Conservation (phyloP, 805 yeast genomes). For the Candida pini region DNA sequence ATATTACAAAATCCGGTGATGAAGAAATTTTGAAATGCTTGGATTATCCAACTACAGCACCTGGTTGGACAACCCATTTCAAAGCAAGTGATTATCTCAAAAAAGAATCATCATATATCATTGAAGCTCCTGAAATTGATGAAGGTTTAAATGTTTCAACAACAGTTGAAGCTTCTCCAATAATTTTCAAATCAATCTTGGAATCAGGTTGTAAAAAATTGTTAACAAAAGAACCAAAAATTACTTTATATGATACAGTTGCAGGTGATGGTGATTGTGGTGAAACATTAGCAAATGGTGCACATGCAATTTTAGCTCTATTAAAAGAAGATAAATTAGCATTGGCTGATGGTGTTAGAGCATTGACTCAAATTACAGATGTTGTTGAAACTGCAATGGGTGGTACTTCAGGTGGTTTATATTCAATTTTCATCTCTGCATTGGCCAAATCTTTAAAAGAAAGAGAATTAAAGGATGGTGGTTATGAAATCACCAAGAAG, state of each 20-base stretch:
- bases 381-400: conserved; percentile 88
- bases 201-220: conserved; percentile 45
- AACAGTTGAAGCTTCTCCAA: conserved; percentile 26
- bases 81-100: conserved; percentile 21
- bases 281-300: conserved; percentile 81
- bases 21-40: conserved; percentile 45
- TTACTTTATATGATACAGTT: conserved; percentile 77
- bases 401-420: conserved; percentile 93
- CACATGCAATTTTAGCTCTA: conserved; percentile 58
- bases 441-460: conserved; percentile 49
- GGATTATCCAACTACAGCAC: conserved; percentile 71
- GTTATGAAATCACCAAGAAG: conserved; percentile 26
- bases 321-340: conserved; percentile 35
- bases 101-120: conserved; percentile 18
- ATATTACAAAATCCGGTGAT: conserved; percentile 51
- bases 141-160: conserved; percentile 27
- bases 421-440: conserved; percentile 79
- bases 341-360: conserved; percentile 47
- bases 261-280: conserved; percentile 99
- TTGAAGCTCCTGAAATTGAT: conserved; percentile 24
- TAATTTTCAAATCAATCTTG: conserved; percentile 30
- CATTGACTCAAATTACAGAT: conserved; percentile 70
- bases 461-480: conserved; percentile 30
- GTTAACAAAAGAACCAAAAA: conserved; percentile 68
- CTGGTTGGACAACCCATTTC: conserved; percentile 67